Conservation (phyloP, 352 stramenopile species). For the Blastocystis hominis region DNA sequence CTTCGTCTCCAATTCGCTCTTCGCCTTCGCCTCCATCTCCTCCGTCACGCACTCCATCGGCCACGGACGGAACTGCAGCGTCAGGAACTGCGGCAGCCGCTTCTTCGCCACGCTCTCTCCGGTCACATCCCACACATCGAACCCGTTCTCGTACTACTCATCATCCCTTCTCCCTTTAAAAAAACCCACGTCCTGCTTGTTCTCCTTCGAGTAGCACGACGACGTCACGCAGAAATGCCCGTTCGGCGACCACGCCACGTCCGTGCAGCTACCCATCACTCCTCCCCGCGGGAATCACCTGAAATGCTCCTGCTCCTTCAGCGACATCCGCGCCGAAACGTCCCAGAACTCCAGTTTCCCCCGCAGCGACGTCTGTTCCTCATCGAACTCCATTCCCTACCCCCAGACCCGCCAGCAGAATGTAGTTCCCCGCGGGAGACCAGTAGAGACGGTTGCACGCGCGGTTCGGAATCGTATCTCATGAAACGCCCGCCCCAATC, state of each 20-base stretch:
- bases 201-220: background rate
- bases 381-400: background rate
- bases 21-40: background rate
- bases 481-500: background rate
- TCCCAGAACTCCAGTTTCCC: conserved; percentile 13
- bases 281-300: background rate
- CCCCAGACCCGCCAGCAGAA: conserved; percentile 6
- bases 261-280: background rate
- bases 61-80: background rate
- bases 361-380: background rate
- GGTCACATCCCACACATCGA: conserved; percentile 20
- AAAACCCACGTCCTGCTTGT: background rate
- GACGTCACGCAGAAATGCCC: background rate
- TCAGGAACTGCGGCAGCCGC: background rate
- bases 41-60: background rate
- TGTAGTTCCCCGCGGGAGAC: background rate
- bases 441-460: conserved; percentile 1
- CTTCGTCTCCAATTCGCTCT: background rate
- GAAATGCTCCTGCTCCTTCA: conserved; percentile 21
- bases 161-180: background rate
- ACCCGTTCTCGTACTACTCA: conserved; percentile 35
- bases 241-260: conserved; percentile 4
- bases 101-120: background rate
- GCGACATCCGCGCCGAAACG: background rate
- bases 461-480: conserved; percentile 19